Evolutionary conservation across 1,284 basidiomycete species (phyloP), one percentile per base, ranked within the genome.

Genomic region (Pyrrhoderma lamaoense): DNA sequence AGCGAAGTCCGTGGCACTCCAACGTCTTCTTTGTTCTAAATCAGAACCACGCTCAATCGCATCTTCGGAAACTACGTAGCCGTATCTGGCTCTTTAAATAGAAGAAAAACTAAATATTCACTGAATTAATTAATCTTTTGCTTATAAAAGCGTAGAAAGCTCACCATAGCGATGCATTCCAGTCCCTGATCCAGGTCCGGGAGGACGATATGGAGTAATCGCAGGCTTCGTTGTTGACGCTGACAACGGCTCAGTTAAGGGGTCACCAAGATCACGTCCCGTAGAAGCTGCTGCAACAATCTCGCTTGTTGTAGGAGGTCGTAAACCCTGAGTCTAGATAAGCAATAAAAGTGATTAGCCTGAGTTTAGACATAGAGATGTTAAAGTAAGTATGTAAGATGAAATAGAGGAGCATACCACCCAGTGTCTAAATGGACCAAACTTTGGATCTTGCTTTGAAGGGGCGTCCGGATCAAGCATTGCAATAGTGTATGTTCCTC

Each of bases 381-480:
- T 27, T 27, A 16, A 36, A 49, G 11, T 16, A 21, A 27, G 38
- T 23, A 19, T 22, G 38, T 7, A 4, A 40, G 5, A 5, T 5
- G n/a, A 40, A 40, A 7, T 21, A 38, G 14, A 46, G n/a, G n/a
- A 25, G 68, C 78, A 59, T 56, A 84, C 80, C 50, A 85, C 66
- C 81, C 80, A 85, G 56, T 85, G 82, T 52, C 81, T 70, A 66
- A 79, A 85, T 46, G 79, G 67, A 3, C 73, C 69, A 60, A 70
- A 80, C 53, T 72, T 75, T 1, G 77, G 79, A 45, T 82, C 72
- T 8, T 59, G 64, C 35, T 74, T 64, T 0, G 76, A 77, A 0
- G 82, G 83, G 2, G 81, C 82, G 59, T 85, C 82, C 0, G 81
- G 81, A 60, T 85, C 82, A n/a, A 77, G 70, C 76, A 84, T 76